These are phyloP conservation scores for Trifolium fragiferum DNA, from an alignment of 306 rosid species.

Conservation along the genomic window DNA sequence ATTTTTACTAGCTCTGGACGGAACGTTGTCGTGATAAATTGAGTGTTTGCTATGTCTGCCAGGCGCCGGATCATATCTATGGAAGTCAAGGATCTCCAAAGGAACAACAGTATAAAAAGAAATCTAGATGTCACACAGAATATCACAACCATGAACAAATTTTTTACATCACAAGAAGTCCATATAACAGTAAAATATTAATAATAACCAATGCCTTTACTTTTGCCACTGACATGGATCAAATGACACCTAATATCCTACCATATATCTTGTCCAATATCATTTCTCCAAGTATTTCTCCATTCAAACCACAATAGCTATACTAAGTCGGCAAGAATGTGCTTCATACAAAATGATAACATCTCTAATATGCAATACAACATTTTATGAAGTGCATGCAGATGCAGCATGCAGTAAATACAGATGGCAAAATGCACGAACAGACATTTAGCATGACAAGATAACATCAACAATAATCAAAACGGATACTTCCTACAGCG, in stretches of 20 bases:
- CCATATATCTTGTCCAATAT: not conserved
- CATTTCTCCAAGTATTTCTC: not conserved
- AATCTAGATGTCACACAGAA: constrained; percentile 29
- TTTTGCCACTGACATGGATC: not conserved
- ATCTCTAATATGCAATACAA: constrained; percentile 16
- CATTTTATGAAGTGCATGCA: constrained; percentile 24
- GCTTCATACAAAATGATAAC: not conserved
- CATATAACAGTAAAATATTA: not conserved
- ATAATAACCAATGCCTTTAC: not conserved
- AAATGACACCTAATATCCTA: not conserved
- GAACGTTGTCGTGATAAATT: constrained; percentile 93
- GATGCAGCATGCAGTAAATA: constrained; percentile 23
- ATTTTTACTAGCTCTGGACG: constrained; percentile 94
- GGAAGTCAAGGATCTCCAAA: not conserved
- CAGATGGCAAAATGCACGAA: constrained; percentile 17
- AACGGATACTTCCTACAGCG: constrained; percentile 97
- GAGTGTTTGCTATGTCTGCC: constrained; percentile 85
- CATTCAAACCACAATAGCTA: not conserved
- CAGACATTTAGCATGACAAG: constrained; percentile 24
- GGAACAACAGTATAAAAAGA: not conserved
- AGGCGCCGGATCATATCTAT: constrained; percentile 93
- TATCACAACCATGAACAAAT: constrained; percentile 37
- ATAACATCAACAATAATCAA: constrained; percentile 13
- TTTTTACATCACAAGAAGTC: constrained; percentile 17
- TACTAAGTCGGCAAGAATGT: not conserved